Evolutionary conservation across 768 basidiomycete genomes (phyloP).

Genomic region (Chalciporus piperatus): DNA sequence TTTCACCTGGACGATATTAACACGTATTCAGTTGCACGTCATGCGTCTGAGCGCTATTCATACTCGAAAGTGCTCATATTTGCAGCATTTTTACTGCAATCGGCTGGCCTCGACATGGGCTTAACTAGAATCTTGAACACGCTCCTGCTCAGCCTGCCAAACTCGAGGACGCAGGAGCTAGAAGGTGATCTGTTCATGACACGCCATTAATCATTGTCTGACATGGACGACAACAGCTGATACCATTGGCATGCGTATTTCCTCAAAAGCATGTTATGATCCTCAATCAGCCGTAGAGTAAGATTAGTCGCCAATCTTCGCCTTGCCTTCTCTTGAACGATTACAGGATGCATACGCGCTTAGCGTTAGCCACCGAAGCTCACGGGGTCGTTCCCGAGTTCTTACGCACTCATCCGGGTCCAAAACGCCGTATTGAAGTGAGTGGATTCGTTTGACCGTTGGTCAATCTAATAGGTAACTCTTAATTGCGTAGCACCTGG

Average conservation of each 20-base stretch:
- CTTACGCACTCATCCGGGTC: conserved; percentile 78
- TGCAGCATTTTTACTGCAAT: conserved; percentile 41
- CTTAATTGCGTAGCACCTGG: conserved; percentile 40
- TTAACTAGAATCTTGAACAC: conserved; percentile 47
- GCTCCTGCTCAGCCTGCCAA: conserved; percentile 68
- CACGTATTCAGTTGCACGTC: conserved; percentile 49
- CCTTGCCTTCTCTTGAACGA: not conserved
- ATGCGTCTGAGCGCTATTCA: conserved; percentile 51
- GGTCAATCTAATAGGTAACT: not conserved
- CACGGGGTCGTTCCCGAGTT: conserved; percentile 48
- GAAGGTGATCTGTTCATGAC: conserved; percentile 52
- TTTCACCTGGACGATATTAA: not conserved
- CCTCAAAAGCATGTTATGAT: conserved; percentile 84
- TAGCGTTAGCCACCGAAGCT: conserved; percentile 54
- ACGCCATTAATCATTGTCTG: too few relatives aligned
- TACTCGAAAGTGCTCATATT: conserved; percentile 39
- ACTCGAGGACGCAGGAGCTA: conserved; percentile 75
- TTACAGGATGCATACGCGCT: conserved; percentile 65
- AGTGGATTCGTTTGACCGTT: conserved; percentile 14
- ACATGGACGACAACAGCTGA: conserved; percentile 55
- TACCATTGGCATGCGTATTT: conserved; percentile 76
- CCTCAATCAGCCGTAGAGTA: conserved; percentile 74
- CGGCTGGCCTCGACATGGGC: conserved; percentile 54
- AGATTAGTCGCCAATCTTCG: not conserved
- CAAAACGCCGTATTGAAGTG: conserved; percentile 69